Percentiles rank a stretch among this genome's conserved stretches.
Evolutionary conservation across 2,329 filamentous ascomycete genomes (phyloP).

Genomic region (Trichoderma breve): DNA sequence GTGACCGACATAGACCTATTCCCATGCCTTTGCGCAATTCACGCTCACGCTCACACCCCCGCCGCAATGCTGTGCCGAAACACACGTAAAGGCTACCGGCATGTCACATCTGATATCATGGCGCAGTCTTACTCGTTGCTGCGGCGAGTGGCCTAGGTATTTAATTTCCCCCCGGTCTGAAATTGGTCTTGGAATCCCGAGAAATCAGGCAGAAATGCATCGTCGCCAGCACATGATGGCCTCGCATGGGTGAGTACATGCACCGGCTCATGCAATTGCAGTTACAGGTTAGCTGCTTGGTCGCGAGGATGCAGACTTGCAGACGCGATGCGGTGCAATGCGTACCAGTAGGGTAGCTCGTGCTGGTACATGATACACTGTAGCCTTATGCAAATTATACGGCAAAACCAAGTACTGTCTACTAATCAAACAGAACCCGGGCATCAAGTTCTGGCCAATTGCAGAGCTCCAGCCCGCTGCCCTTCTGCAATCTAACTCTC

Average conservation of each 20-base stretch:
- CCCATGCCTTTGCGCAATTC: neutral
- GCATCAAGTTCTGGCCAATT: neutral
- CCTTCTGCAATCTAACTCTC: neutral
- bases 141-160: neutral
- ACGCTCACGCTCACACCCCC: neutral
- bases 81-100: neutral
- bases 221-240: neutral
- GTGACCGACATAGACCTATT: neutral
- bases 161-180: neutral
- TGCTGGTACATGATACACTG: neutral
- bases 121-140: neutral
- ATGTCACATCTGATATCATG: slow-evolving; percentile 1
- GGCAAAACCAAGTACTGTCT: neutral
- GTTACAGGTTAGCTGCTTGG: neutral
- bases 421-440: neutral
- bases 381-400: neutral
- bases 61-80: neutral
- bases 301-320: slow-evolving; percentile 1
- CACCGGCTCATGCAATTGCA: neutral
- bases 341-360: neutral
- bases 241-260: neutral
- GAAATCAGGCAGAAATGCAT: slow-evolving; percentile 13
- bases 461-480: neutral
- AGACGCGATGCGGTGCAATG: neutral
- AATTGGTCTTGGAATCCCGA: neutral